Base-by-base conservation (phyloP, 768 basidiomycete genomes). In the Melanogaster broomeanus region DNA sequence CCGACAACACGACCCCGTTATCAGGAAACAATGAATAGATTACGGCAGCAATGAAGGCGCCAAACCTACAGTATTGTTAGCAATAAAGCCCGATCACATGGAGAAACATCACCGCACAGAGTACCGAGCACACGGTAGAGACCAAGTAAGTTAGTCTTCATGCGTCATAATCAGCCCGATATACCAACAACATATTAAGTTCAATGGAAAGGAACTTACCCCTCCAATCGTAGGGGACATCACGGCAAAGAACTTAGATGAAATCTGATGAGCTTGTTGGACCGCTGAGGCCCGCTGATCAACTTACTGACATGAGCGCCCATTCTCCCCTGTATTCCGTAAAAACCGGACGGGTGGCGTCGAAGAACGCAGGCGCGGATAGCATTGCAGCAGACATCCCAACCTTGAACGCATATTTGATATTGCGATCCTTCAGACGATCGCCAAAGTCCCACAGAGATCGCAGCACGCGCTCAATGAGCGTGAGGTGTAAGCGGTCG, bases 291-390 rank as follows among this genome's bases (percentile, higher is more conserved):
- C 27, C 58, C 59, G 49, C 55, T 1, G 3, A 31, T 37, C 31
- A 25, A 73, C 81, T 63, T 55, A 90, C 93, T 40, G 94, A 94
- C 47, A 98, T 90, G 62, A 99, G 72, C 1, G 93, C 93, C 96
- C 96, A 99, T 71, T 98, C 93, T 31, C 95, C 95, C 60, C 85
- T 81, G 60, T 88, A 93, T 42, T 85, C 80, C 38, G 90, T 74
- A 62, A 97, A 98, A 4, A 83, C 68, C 5, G 85, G 86, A 22
- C 94, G 76, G 1, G 90, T 94, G 16, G 68, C 55, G 47, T 90
- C 88, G 52, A 90, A 85, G 69, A 96, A 98, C 0, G 95, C 95
- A 2, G 95, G 94, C 0, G 88, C 78, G 0, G 94, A 87, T 4
- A 98, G 74, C 22, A 97, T 69, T 0, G 90, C 88, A 38, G 85